phyloP scores from a whole-genome alignment of 352 stramenopile genomes.

The Phytophthora nicotianae region DNA sequence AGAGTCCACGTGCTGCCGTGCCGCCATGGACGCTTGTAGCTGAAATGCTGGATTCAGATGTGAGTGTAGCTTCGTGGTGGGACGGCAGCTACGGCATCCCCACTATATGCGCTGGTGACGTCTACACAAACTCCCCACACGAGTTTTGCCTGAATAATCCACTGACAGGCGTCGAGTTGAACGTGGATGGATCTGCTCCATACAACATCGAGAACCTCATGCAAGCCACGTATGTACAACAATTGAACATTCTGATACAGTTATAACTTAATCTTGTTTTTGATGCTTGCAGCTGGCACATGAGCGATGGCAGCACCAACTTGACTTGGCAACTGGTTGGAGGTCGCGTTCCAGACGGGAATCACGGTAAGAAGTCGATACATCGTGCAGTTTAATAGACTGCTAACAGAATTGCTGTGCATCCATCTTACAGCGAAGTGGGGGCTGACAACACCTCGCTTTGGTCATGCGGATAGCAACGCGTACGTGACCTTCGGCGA shows the following conservation, averaged over 20 bases:
- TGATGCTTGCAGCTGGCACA: constrained; percentile 34
- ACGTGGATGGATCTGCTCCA: constrained; percentile 51
- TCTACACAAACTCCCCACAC: constrained; percentile 44
- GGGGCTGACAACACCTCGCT: constrained; percentile 63
- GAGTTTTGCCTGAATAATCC: constrained; percentile 67
- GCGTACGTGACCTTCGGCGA: constrained; percentile 69
- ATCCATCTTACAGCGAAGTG: constrained; percentile 54
- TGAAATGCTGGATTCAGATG: constrained; percentile 53
- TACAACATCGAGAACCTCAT: constrained; percentile 85
- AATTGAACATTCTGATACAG: background rate
- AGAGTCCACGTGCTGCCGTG: constrained; percentile 56
- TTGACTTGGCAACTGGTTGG: constrained; percentile 74
- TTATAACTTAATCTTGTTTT: background rate
- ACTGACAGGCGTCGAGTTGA: constrained; percentile 39
- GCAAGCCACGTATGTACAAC: constrained; percentile 51
- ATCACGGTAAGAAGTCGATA: constrained; percentile 50
- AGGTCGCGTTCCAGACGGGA: constrained; percentile 51
- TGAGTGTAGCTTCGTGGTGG: constrained; percentile 86
- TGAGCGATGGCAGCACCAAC: constrained; percentile 42
- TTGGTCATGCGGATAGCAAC: constrained; percentile 15
- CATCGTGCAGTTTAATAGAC: background rate
- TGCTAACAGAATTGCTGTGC: constrained; percentile 6
- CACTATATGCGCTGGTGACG: constrained; percentile 74
- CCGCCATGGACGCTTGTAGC: constrained; percentile 74
- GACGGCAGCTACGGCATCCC: constrained; percentile 74